Evolutionary conservation across 164 flowering plant genomes (phyloP), one percentile per base, ranked within the genome.

Genomic region (Nymphaea thermarum): DNA sequence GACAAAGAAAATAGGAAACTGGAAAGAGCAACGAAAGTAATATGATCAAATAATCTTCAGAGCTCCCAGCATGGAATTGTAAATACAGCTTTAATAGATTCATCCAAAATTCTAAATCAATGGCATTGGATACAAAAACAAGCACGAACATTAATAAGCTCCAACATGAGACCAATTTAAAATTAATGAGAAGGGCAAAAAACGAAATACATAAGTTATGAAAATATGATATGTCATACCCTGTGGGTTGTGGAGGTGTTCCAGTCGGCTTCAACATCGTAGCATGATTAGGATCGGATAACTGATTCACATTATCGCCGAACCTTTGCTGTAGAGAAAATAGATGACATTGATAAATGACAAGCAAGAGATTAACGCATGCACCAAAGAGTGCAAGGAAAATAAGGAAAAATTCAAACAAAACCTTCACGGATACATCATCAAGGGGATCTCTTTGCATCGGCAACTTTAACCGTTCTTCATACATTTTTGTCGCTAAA

Each of bases 401-500:
- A 45, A 45, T n/a, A 45, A 10, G 36, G 36, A 25, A 25, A 55
- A 55, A 8, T 16, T 10, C 5, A 67, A 63, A 4, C 12, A 60
- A 44, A 66, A 91, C 98, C 87, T 94, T 94, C 74, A 94, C 77
- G n/a, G 96, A 76, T 42, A 90, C 86, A 77, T 94, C 99, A 72
- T 91, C 99, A 76, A 94, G 65, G 64, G 90, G 74, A 77, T 94
- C 98, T 73, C 98, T 85, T 73, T 85, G 93, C 68, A 71, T 71
- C 14, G 98, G 96, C 65, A 83, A 64, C 75, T 94, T 94, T 51
- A 91, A 71, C 16, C 82, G 81, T 55, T 94, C 96, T 82, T 91
- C 99, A 42, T 94, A 94, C 93, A 91, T 85, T 76, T 90, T 94
- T 62, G 96, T 82, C 42, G 97, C 99, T 84, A 94, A 59, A n/a